phyloP scores from a whole-genome alignment of 106 monocot species.

The Acorus calamus region DNA sequence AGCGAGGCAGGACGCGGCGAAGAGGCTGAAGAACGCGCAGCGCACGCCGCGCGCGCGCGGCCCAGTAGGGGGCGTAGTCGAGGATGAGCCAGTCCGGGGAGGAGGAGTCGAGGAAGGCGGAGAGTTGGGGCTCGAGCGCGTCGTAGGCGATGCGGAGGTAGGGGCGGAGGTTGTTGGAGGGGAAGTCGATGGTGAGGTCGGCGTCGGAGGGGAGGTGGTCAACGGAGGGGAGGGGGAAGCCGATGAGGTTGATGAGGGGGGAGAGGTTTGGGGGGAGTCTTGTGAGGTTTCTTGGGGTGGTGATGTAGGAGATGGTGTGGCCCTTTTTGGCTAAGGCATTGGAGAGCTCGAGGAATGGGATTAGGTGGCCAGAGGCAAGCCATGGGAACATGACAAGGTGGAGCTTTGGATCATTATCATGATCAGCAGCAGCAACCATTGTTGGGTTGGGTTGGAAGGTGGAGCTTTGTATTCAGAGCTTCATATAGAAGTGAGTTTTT shows the following conservation, averaged over 20 bases:
- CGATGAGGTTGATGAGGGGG: slow-evolving; percentile 3
- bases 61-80: slow-evolving; percentile 12
- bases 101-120: neutral
- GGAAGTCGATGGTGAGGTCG: neutral
- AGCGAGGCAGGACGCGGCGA: neutral
- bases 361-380: no score
- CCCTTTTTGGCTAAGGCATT: neutral
- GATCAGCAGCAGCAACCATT: no score
- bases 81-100: slow-evolving; percentile 12
- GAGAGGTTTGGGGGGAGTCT: neutral
- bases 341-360: no score
- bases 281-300: slow-evolving; percentile 7
- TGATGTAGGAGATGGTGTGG: slow-evolving; percentile 17
- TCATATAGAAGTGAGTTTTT: no score
- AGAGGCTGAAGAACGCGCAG: neutral
- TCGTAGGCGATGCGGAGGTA: slow-evolving; percentile 6
- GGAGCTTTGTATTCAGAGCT: no score
- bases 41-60: neutral
- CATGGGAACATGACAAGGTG: no score
- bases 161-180: slow-evolving; percentile 1
- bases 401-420: no score
- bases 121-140: slow-evolving; percentile 1
- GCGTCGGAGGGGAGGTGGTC: neutral
- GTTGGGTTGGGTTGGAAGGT: no score
- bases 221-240: neutral